Evolutionary conservation across 805 yeast genomes (phyloP).

Genomic region (Wickerhamiella slavikovae): DNA sequence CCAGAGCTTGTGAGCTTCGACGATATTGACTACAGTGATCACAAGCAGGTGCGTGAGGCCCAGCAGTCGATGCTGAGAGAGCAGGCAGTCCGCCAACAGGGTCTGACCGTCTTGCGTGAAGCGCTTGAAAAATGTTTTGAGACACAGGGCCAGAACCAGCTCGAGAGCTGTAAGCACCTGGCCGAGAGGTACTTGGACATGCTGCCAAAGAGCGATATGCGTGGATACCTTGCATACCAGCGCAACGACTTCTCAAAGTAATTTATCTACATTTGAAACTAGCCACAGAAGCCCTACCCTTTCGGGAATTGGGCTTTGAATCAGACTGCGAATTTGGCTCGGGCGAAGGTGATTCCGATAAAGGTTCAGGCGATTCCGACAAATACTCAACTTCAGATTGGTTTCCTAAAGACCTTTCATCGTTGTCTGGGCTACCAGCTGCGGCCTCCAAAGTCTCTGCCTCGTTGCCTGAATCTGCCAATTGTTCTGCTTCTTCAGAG

Average conservation of each 20-base stretch:
- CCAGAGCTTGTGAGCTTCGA: slow-evolving; percentile 67
- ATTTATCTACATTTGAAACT: slow-evolving; percentile 3
- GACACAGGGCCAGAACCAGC: slow-evolving; percentile 42
- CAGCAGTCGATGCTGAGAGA: slow-evolving; percentile 60
- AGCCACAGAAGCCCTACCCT: no score
- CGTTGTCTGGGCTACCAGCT: background rate
- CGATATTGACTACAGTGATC: slow-evolving; percentile 55
- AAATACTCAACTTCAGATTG: no score
- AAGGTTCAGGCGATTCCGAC: no score
- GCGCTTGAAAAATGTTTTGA: slow-evolving; percentile 56
- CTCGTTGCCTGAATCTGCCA: background rate
- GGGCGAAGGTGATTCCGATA: no score
- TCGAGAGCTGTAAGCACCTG: slow-evolving; percentile 62
- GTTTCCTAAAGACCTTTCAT: background rate
- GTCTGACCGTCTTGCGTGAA: slow-evolving; percentile 44
- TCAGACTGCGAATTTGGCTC: no score
- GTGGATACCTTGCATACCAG: slow-evolving; percentile 70
- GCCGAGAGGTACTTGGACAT: slow-evolving; percentile 49
- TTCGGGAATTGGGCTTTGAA: no score
- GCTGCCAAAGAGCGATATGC: slow-evolving; percentile 46
- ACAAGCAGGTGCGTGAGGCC: slow-evolving; percentile 43
- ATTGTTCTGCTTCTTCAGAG: background rate
- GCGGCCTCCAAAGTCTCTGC: background rate
- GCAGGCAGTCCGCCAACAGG: slow-evolving; percentile 55
- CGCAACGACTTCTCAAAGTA: slow-evolving; percentile 70